These are phyloP conservation scores for Rachicladosporium sp. DNA, from an alignment of 2,329 filamentous ascomycete genomes.

Conservation along the genomic window DNA sequence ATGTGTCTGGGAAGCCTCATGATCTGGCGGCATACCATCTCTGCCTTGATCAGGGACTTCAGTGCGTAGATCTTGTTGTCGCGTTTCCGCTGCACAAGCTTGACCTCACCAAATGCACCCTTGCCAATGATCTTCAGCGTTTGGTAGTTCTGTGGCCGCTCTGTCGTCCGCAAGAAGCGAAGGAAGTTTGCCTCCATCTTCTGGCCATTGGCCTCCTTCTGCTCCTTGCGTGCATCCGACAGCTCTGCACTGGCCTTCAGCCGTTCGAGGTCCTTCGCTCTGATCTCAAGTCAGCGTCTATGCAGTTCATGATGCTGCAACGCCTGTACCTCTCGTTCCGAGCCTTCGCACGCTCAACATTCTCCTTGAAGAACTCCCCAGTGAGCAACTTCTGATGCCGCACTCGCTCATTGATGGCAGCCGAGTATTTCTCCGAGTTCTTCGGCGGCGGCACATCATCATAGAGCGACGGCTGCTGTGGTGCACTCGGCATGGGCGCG, in stretches of 20 bases:
- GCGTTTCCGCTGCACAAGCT: constrained; percentile 89
- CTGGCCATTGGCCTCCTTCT: constrained; percentile 72
- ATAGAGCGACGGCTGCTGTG: constrained; percentile 25
- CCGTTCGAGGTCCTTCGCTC: constrained; percentile 83
- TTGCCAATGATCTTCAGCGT: constrained; percentile 98
- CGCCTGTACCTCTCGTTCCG: constrained; percentile 69
- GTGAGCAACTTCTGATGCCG: constrained; percentile 54
- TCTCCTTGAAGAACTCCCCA: constrained; percentile 90
- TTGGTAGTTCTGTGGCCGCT: constrained; percentile 86
- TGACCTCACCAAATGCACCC: constrained; percentile 96
- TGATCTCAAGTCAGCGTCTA: constrained; percentile 29
- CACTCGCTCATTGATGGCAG: constrained; percentile 65
- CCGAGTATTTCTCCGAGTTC: constrained; percentile 75
- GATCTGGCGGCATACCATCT: constrained; percentile 54
- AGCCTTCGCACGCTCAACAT: constrained; percentile 88
- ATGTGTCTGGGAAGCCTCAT: neutral
- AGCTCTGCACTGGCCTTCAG: constrained; percentile 68
- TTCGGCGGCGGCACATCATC: constrained; percentile 62
- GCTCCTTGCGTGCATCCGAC: constrained; percentile 63
- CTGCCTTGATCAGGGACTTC: constrained; percentile 95
- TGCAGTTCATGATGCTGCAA: constrained; percentile 5
- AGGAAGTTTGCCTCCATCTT: constrained; percentile 87
- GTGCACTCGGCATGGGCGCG: constrained; percentile 46
- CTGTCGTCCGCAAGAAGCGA: constrained; percentile 84
- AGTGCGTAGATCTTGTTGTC: constrained; percentile 96